Evolutionary conservation across 2,329 filamentous ascomycete species (phyloP).

Genomic region (Xylariaceae sp.): DNA sequence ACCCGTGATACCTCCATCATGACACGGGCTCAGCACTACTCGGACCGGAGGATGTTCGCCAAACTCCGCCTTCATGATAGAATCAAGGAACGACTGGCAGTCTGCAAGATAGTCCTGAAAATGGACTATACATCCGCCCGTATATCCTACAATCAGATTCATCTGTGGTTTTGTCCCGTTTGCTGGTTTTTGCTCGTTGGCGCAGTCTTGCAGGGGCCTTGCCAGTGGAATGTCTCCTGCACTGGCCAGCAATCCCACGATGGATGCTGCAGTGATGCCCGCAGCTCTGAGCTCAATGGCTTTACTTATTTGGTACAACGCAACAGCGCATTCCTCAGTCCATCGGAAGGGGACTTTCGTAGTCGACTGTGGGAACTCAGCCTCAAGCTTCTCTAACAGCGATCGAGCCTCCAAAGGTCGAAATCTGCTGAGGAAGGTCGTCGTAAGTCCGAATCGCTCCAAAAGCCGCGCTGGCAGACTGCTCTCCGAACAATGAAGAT

Average conservation of each 20-base stretch:
- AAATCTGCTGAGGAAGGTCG: constrained; percentile 68
- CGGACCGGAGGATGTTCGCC: constrained; percentile 31
- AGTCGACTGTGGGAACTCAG: constrained; percentile 48
- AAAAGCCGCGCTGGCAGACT: constrained; percentile 52
- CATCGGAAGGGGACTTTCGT: constrained; percentile 51
- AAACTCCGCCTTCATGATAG: constrained; percentile 40
- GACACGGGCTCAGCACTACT: constrained; percentile 50
- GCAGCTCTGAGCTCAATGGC: constrained; percentile 69
- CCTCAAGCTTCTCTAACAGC: constrained; percentile 43
- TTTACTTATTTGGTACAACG: constrained; percentile 63
- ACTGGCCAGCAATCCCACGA: constrained; percentile 63
- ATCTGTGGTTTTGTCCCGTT: constrained; percentile 18
- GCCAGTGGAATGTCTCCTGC: constrained; percentile 58
- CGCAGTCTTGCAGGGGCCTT: constrained; percentile 8
- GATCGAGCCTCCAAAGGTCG: constrained; percentile 46
- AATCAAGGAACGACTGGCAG: constrained; percentile 65
- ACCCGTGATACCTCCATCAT: constrained; percentile 58
- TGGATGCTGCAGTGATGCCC: constrained; percentile 68
- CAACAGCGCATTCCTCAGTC: constrained; percentile 55
- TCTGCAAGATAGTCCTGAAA: constrained; percentile 70
- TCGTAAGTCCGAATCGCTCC: constrained; percentile 60
- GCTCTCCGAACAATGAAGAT: constrained; percentile 34
- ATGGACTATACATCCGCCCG: constrained; percentile 74
- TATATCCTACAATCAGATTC: constrained; percentile 73
- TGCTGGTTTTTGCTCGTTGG: constrained; percentile 4